Evolutionary conservation across 2,329 filamentous ascomycete genomes (phyloP), one percentile per base, ranked within the genome.

Genomic region (Fusarium citri): DNA sequence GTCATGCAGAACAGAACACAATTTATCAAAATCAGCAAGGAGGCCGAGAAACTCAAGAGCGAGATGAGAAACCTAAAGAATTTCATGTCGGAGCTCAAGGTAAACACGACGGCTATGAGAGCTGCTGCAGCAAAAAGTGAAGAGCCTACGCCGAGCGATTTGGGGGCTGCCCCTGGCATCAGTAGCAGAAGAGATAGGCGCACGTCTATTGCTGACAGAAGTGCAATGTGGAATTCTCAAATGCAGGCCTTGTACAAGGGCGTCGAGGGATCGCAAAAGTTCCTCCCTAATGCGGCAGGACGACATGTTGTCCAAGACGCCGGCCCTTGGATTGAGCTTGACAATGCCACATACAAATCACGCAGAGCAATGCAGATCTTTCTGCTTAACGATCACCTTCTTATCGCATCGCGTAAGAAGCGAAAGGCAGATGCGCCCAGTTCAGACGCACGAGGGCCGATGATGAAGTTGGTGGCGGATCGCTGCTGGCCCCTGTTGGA

Each of bases 11-110:
- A 99, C 80, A 90, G 96, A 50, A 97, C 94, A 0, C 96, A 98
- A 76, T 99, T 99, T 78, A 98, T 99, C 85, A 97, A 97, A 81
- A 98, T 99, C 80, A 98, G 94, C 78, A 98, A 98, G 81, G 96
- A 99, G 82, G 96, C 97, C 3, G 96, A 99, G 81, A 98, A 97
- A 83, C 88, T 99, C 61, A 98, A 98, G 82, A 89, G 89, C 58
- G 96, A 99, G 80, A 98, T 99, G 96, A 89, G 93, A 55, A 93
- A 93, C 9, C 87, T 99, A 31, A 89, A 93, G 46, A 93, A 93
- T 70, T 86, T 98, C 55, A 98, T 99, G 91, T 91, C 94, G 4
- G 96, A 99, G 71, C 86, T 99, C 59, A 98, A 94, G 74, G 86
- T 89, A 10, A 94, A 94, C 64, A 92, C 90, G 2, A 90, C 86